Conservation (phyloP, 2,329 filamentous ascomycete species). For the Epichloe scottii region DNA sequence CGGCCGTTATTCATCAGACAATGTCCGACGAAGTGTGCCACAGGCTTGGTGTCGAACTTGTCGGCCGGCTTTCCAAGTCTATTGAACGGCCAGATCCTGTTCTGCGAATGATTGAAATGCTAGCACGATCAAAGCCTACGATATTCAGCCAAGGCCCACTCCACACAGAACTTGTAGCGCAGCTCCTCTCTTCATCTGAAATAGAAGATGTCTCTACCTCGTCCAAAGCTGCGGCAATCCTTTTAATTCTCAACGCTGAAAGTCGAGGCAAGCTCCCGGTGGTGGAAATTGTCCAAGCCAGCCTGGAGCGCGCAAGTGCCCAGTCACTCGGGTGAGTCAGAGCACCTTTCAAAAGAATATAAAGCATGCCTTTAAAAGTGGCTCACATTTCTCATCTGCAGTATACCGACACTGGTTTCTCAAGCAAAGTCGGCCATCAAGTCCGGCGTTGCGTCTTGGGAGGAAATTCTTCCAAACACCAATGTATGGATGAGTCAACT, state of each 20-base stretch:
- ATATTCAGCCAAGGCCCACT: conserved; percentile 31
- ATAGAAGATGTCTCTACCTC: conserved; percentile 26
- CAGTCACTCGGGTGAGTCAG: conserved; percentile 41
- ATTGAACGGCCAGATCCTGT: conserved; percentile 16
- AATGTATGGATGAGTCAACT: conserved; percentile 56
- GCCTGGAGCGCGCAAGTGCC: conserved; percentile 35
- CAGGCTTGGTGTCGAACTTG: conserved; percentile 22
- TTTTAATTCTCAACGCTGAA: conserved; percentile 32
- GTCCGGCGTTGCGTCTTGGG: conserved; percentile 14
- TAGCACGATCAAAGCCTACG: conserved; percentile 31
- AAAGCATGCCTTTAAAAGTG: background rate
- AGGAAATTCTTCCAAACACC: conserved; percentile 49
- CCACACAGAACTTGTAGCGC: conserved; percentile 38
- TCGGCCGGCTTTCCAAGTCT: conserved; percentile 20
- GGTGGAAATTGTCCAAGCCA: conserved; percentile 39
- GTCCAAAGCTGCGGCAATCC: conserved; percentile 29
- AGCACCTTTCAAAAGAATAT: background rate
- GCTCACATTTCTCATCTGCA: conserved; percentile 10
- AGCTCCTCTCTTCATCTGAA: conserved; percentile 42
- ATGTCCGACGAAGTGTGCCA: conserved; percentile 23
- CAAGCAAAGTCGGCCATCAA: conserved; percentile 26
- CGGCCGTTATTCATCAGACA: conserved; percentile 30
- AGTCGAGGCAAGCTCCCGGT: conserved; percentile 30
- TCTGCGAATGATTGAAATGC: conserved; percentile 34
- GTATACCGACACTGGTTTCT: conserved; percentile 39